Evolutionary conservation across 768 basidiomycete genomes (phyloP).

Genomic region (Kwoniella pini): DNA sequence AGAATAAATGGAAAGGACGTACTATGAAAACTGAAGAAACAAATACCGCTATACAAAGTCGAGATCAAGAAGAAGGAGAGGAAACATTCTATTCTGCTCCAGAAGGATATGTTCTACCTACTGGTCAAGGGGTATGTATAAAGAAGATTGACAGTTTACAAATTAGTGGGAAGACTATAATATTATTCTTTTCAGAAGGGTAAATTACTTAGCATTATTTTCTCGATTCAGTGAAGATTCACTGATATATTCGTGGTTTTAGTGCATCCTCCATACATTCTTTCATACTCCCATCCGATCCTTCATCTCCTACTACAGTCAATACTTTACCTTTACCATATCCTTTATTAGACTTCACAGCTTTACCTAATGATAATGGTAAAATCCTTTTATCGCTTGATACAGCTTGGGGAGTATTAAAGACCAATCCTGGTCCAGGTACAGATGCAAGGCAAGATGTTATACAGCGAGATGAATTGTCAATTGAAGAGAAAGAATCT

Average conservation of each 20-base stretch:
- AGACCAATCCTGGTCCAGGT: conserved; percentile 25
- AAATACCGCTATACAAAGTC: conserved; percentile 32
- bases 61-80: conserved; percentile 22
- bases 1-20: conserved; percentile 42
- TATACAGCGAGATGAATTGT: conserved; percentile 10
- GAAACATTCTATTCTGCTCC: conserved; percentile 40
- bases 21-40: conserved; percentile 11
- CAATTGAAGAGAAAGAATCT: conserved; percentile 6
- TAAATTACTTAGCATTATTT: conserved; percentile 19
- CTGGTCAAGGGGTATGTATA: conserved; percentile 49
- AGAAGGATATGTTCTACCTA: conserved; percentile 43
- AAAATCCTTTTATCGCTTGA: conserved; percentile 44
- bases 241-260: not conserved
- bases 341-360: conserved; percentile 43
- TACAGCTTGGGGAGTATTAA: conserved; percentile 47
- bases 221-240: not conserved
- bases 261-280: conserved; percentile 46
- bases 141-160: conserved; percentile 40
- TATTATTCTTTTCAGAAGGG: conserved; percentile 53
- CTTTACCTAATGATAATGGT: conserved; percentile 17
- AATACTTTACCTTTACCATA: conserved; percentile 33
- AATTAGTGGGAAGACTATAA: conserved; percentile 33
- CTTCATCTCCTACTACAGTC: conserved; percentile 15
- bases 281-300: conserved; percentile 32
- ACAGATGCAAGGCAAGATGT: conserved; percentile 17